Evolutionary conservation across 1,284 basidiomycete species (phyloP), one percentile per base, ranked within the genome.

Genomic region (Gomphus sp.): DNA sequence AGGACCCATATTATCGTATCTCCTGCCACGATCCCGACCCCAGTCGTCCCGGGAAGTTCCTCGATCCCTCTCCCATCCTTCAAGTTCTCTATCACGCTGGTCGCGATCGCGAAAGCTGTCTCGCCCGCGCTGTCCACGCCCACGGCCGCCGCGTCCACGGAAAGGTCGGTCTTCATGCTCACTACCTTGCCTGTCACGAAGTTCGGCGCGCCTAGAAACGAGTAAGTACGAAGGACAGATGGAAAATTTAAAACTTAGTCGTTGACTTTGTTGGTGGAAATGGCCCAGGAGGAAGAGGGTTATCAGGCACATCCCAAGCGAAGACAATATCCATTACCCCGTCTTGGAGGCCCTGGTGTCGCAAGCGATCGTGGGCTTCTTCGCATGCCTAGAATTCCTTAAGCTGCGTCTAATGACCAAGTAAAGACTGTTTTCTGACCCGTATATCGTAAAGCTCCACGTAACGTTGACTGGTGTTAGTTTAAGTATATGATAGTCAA

Each of bases 371-470:
- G 64, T 85, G 84, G 0, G 95, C 90, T 65, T 88, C 82, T 39
- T 83, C 84, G 61, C 84, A 88, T 64, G 47, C 64, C 66, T 49
- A 60, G 59, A 44, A 14, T 22, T 31, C 31, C 25, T 25, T 45
- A 22, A 55, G 54, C 6, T 16, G 25, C 31, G 14, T 25, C 22
- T 52, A 25, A 22, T 51, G 41, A 52, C 12, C 53, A 48, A 22
- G 52, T 11, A 34, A 59, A 28, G 34, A 3, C 11, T 37, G 8
- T 18, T 31, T 3, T 66, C 81, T 70, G 62, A 89, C 92, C 68
- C 93, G 76, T 48, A 81, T 89, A 69, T 97, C 93, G 68, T 87
- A 97, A 68, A 84, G 94, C 69, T 97, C 93, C 12, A 97, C 85
- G 63, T 91, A 84, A 60, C 87, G 83, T 68, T 91, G 85, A 64